Conservation (phyloP, 495 filamentous ascomycete species). For the Tricharina praecox region DNA sequence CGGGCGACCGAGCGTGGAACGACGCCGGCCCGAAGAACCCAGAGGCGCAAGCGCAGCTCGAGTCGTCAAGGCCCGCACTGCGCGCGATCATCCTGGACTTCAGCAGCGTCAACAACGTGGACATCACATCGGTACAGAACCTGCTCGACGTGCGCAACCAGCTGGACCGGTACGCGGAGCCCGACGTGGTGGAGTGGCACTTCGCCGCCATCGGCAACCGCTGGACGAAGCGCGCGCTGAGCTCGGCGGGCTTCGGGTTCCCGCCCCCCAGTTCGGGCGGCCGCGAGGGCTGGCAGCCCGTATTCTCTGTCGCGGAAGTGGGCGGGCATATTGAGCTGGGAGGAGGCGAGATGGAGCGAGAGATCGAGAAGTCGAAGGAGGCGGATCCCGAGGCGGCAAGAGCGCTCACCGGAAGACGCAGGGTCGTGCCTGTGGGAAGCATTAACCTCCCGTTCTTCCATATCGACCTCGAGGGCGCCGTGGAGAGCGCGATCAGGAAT, state of each 20-base stretch:
- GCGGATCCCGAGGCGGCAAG: conserved; percentile 35
- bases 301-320: conserved; percentile 86
- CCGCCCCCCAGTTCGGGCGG: conserved; percentile 39
- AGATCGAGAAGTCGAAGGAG: conserved; percentile 30
- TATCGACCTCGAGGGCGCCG: conserved; percentile 75
- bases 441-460: conserved; percentile 88
- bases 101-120: conserved; percentile 88
- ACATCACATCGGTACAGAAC: conserved; percentile 85
- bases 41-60: conserved; percentile 34
- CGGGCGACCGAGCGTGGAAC: conserved; percentile 90
- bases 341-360: conserved; percentile 36
- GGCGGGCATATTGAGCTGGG: conserved; percentile 35
- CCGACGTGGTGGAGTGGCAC: conserved; percentile 86
- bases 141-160: conserved; percentile 97
- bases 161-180: conserved; percentile 70
- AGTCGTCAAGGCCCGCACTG: conserved; percentile 50
- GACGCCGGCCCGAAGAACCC: conserved; percentile 56
- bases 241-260: conserved; percentile 84
- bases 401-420: conserved; percentile 38
- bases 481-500: conserved; percentile 34
- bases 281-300: conserved; percentile 72
- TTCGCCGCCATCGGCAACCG: conserved; percentile 88
- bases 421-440: conserved; percentile 58
- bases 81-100: conserved; percentile 93
- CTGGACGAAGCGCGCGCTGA: conserved; percentile 91